Evolutionary conservation across 2,329 filamentous ascomycete genomes (phyloP).

Genomic region (Elsinoe fawcettii): DNA sequence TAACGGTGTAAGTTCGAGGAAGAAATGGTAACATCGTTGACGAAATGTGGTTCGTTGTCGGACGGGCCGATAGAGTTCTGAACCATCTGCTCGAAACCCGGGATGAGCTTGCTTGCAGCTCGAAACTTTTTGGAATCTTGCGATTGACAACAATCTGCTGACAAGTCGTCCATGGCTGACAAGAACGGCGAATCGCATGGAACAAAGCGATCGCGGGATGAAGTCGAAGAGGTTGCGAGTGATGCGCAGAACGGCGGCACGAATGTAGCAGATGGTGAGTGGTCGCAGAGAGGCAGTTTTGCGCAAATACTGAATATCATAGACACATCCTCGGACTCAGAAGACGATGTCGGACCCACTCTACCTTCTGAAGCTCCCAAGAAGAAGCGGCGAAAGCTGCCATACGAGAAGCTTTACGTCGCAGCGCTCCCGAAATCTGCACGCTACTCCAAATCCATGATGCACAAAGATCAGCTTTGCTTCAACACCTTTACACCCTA

Average conservation of each 20-base stretch:
- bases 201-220: slow-evolving; percentile 26
- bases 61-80: too few species aligned
- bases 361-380: slow-evolving; percentile 73
- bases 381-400: slow-evolving; percentile 84
- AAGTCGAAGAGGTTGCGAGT: slow-evolving; percentile 20
- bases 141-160: too few species aligned
- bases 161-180: slow-evolving; percentile 13
- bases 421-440: slow-evolving; percentile 73
- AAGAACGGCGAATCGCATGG: slow-evolving; percentile 21
- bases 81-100: too few species aligned
- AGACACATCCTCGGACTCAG: slow-evolving; percentile 53
- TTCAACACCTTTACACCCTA: slow-evolving; percentile 82
- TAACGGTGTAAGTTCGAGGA: too few species aligned
- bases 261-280: slow-evolving; percentile 14
- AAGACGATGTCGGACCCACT: slow-evolving; percentile 86
- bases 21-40: too few species aligned
- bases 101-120: too few species aligned
- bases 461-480: slow-evolving; percentile 93
- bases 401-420: slow-evolving; percentile 91
- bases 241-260: slow-evolving; percentile 11
- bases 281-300: too few species aligned
- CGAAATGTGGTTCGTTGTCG: too few species aligned
- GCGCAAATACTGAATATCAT: not conserved
- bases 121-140: too few species aligned
- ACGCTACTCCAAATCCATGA: slow-evolving; percentile 89